phyloP scores from a whole-genome alignment of 169 alveolate species.

The Plasmodium ovale region DNA sequence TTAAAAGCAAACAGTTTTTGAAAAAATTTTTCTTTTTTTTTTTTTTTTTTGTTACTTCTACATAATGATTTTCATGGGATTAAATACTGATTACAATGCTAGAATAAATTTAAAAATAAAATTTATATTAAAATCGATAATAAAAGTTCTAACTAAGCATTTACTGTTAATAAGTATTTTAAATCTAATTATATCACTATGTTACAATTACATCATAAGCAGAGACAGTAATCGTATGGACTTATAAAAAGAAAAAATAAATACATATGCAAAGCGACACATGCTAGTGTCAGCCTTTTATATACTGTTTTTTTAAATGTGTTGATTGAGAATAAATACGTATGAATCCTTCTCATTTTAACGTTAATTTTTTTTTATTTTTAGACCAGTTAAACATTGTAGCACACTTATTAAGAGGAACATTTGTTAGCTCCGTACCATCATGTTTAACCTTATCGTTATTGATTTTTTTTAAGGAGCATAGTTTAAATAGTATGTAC shows the following conservation, averaged over 20 bases:
- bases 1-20: slow-evolving; percentile 12
- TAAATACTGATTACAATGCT: slow-evolving; percentile 74
- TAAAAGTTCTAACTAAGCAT: slow-evolving; percentile 71
- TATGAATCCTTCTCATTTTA: slow-evolving; percentile 1
- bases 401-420: slow-evolving; percentile 72
- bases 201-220: slow-evolving; percentile 46
- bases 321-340: slow-evolving; percentile 2
- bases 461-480: slow-evolving; percentile 66
- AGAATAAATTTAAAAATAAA: slow-evolving; percentile 70
- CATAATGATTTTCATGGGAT: slow-evolving; percentile 76
- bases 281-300: background rate
- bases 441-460: slow-evolving; percentile 69
- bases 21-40: slow-evolving; percentile 26
- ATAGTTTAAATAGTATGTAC: slow-evolving; percentile 52
- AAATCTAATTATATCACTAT: slow-evolving; percentile 72
- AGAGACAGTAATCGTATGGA: slow-evolving; percentile 72
- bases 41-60: no score
- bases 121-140: slow-evolving; percentile 65
- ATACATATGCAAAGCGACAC: background rate
- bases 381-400: slow-evolving; percentile 71
- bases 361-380: slow-evolving; percentile 14
- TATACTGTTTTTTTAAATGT: slow-evolving; percentile 8
- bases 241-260: slow-evolving; percentile 13
- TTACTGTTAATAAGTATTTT: slow-evolving; percentile 62
- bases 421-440: slow-evolving; percentile 76